Percentiles rank a stretch among this genome's conserved stretches.
These are phyloP conservation scores for Fusarium hostae DNA, from an alignment of 2,329 filamentous ascomycete species.

Conservation along the genomic window DNA sequence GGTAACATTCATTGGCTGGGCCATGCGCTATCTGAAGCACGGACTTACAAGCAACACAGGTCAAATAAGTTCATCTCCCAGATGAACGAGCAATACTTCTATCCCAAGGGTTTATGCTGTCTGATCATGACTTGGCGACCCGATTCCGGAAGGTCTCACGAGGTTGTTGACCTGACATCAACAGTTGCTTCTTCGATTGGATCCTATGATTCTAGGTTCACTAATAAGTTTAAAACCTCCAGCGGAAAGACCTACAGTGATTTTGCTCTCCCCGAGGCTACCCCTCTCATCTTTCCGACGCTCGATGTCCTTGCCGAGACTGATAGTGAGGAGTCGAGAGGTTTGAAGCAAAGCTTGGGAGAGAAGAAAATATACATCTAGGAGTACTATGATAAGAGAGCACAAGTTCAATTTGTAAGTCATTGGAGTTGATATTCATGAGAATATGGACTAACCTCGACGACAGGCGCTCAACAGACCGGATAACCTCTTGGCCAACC, in stretches of 20 bases:
- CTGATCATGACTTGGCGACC: conserved; percentile 64
- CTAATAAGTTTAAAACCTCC: conserved; percentile 12
- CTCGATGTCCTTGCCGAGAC: conserved; percentile 10
- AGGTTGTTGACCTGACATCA: conserved; percentile 32
- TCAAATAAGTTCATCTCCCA: conserved; percentile 11
- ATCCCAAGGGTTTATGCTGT: conserved; percentile 63
- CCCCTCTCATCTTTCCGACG: conserved; percentile 51
- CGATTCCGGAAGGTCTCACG: conserved; percentile 42
- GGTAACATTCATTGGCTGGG: background rate
- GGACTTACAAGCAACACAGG: background rate
- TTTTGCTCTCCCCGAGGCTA: conserved; percentile 58
- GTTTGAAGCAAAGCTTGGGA: background rate
- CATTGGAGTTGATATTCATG: accelerated
- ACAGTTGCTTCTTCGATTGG: background rate
- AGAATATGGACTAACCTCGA: background rate
- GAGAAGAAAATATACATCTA: conserved; percentile 5
- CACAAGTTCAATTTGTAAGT: conserved; percentile 17
- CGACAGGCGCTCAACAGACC: background rate
- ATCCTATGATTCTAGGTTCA: background rate
- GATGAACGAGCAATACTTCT: conserved; percentile 58
- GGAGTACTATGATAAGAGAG: conserved; percentile 11
- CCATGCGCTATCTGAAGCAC: background rate
- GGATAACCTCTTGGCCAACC: conserved; percentile 6
- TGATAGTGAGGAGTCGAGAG: conserved; percentile 6
- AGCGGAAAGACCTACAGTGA: conserved; percentile 19